These are phyloP conservation scores for Plantago major DNA, from an alignment of 257 asterid genomes.

Conservation along the genomic window DNA sequence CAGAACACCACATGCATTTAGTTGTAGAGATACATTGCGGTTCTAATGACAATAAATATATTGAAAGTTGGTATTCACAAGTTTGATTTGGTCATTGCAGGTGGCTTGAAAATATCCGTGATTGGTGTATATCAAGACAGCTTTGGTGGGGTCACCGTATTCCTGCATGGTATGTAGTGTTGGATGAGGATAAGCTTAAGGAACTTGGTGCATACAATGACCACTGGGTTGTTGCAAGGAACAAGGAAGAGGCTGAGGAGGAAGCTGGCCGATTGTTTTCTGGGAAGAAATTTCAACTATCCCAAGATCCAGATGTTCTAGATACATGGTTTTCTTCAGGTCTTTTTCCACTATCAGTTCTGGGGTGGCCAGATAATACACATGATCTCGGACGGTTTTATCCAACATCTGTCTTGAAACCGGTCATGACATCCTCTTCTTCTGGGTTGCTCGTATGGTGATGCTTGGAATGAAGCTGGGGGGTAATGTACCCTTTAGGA, in stretches of 20 bases:
- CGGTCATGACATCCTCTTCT: conserved; percentile 89
- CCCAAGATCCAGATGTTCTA: conserved; percentile 88
- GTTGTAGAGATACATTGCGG: too few relatives aligned
- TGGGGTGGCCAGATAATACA: conserved; percentile 97
- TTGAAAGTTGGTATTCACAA: background rate
- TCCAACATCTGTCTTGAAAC: conserved; percentile 95
- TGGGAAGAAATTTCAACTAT: conserved; percentile 60
- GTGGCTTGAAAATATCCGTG: conserved; percentile 97
- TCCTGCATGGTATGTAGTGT: conserved; percentile 84
- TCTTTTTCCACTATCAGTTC: conserved; percentile 75
- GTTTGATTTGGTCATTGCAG: conserved; percentile 37
- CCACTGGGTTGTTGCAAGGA: conserved; percentile 88
- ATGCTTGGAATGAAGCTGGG: conserved; percentile 97
- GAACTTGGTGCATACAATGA: conserved; percentile 58
- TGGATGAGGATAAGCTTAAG: conserved; percentile 68
- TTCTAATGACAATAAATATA: too few relatives aligned
- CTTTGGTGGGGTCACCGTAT: conserved; percentile 99
- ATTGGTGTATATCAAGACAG: conserved; percentile 98
- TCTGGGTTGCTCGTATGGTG: conserved; percentile 99
- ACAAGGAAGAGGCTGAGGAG: conserved; percentile 58
- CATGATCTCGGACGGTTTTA: conserved; percentile 71
- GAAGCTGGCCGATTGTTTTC: conserved; percentile 58
- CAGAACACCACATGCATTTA: too few relatives aligned
- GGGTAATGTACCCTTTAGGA: conserved; percentile 83
- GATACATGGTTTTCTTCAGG: conserved; percentile 99